These are phyloP conservation scores for Hordeum vulgare DNA, from an alignment of 176 grass and related monocot genomes.

Conservation along the genomic window MorexV3_pseudomolecules_assembly NC_058523.1:58692771-58693270, in stretches of 20 bases:
- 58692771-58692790: not conserved
- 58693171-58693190: not conserved
- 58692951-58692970: not conserved
- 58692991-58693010: not conserved
- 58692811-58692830: too few species aligned
- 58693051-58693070: not conserved
- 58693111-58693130: conserved; percentile 27
- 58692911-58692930: not conserved
- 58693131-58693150: not conserved
- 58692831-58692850: too few species aligned
- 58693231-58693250: not conserved
- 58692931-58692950: too few species aligned
- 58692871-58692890: too few species aligned
- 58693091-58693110: not conserved
- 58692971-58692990: not conserved
- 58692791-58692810: too few species aligned
- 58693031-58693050: not conserved
- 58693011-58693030: not conserved
- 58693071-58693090: not conserved
- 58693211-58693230: not conserved
- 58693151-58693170: not conserved
- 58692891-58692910: not conserved
- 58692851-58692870: not conserved
- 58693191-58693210: not conserved
- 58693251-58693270: not conserved